Base-by-base conservation (phyloP, 345 rosid genomes). In the Mangifera indica region DNA sequence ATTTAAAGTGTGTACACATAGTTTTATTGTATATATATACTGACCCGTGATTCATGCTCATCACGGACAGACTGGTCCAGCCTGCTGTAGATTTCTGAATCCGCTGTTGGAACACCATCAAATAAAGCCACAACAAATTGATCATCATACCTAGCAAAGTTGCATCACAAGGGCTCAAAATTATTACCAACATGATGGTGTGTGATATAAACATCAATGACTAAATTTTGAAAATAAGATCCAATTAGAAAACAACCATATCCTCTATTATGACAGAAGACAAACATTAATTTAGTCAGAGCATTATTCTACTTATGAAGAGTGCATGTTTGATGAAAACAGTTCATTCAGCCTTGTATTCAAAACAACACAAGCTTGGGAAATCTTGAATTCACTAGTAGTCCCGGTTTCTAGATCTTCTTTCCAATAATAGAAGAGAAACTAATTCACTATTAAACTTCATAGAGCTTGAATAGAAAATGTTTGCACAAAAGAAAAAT, bases 91-190 rank as follows among this genome's bases (percentile, higher is more conserved):
- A 49, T 55, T 81, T 89, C 94, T 65, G 97, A 87, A 81, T 89
- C 98, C 63, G 88, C 91, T 20, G 98, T 95, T 48, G 99, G 98
- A 79, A 93, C 91, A 86, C 81, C 74, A 81, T 93, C 99, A 79
- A 95, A 91, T 64, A 89, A 59, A 17, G 86, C 96, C 12, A 85
- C 69, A 37, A 88, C 93, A 74, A 87, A 93, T 77, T 91, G 93
- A 76, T 93, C 99, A 18, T 87, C 72, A 20, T 83, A 81, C 89
- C 99, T 95, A 88, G 62, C 42, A 63, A 70, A 83, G 65, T 32
- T 71, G 48, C 76, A 77, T 60, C 49, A 71, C 12, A 72, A 40
- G 60, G n/a, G 26, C 71, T 67, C 42, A 52, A 21, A 32, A 59
- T 60, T 13, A 73, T 14, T 74, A 25, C 21, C 32, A 81, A 74